A percentile compares a stretch with the other conserved stretches of the same genome.
Evolutionary conservation across 768 basidiomycete species (phyloP).

Genomic region (Serpula lacrymans): DNA sequence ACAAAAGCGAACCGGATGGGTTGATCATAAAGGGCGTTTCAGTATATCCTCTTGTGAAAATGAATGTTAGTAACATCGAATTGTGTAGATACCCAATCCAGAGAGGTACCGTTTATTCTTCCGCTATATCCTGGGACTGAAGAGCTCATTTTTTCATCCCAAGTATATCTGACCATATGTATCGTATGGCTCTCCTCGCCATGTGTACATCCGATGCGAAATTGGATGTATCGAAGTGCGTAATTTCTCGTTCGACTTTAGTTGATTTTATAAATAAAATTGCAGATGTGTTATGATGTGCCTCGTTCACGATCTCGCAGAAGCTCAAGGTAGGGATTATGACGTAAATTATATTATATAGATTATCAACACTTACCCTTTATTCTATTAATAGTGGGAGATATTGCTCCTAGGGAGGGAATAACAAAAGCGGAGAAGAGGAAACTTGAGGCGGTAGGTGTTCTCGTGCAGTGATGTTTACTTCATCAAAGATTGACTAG

Average conservation of each 20-base stretch:
- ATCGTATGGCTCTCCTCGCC: slow-evolving; percentile 91
- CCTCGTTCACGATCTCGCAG: slow-evolving; percentile 92
- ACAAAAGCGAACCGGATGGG: slow-evolving; percentile 95
- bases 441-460: slow-evolving; percentile 62
- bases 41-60: slow-evolving; percentile 1
- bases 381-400: slow-evolving; percentile 61
- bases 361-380: background rate
- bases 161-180: slow-evolving; percentile 96
- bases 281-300: slow-evolving; percentile 83
- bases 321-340: slow-evolving; percentile 70
- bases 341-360: too few species aligned
- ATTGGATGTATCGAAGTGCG: slow-evolving; percentile 72
- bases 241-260: background rate
- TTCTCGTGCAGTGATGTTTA: background rate
- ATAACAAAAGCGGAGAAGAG: slow-evolving; percentile 81
- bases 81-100: slow-evolving; percentile 67
- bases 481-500: slow-evolving; percentile 7
- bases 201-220: slow-evolving; percentile 78
- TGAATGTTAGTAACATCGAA: background rate
- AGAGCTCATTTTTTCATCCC: background rate
- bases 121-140: background rate
- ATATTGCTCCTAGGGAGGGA: slow-evolving; percentile 88
- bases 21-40: slow-evolving; percentile 56
- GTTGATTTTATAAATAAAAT: background rate
- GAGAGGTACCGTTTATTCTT: slow-evolving; percentile 57